These are phyloP conservation scores for Metschnikowia amazonensis DNA, from an alignment of 805 yeast genomes.

Conservation along the genomic window DNA sequence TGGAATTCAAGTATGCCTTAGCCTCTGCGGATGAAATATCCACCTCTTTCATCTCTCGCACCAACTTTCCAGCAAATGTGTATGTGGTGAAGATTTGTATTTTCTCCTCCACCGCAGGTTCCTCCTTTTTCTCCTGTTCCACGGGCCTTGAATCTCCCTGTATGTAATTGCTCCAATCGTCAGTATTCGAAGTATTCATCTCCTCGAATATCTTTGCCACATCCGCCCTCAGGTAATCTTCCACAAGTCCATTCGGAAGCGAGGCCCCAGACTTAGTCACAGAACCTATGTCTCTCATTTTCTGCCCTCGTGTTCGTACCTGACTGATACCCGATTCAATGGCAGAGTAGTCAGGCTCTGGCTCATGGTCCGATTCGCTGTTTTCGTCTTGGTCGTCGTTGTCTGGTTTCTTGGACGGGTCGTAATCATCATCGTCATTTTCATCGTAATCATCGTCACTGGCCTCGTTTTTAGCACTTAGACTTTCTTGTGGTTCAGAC, in stretches of 20 bases:
- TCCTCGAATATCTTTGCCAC: slow-evolving; percentile 31
- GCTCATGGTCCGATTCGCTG: slow-evolving; percentile 20
- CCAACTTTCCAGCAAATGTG: slow-evolving; percentile 83
- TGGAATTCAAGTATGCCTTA: slow-evolving; percentile 65
- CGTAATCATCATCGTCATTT: slow-evolving; percentile 56
- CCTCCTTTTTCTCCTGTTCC: slow-evolving; percentile 1
- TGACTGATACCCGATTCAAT: slow-evolving; percentile 55
- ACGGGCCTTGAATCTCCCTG: slow-evolving; percentile 8
- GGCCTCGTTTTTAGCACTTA: not conserved
- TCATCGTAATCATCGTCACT: slow-evolving; percentile 45
- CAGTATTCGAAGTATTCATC: slow-evolving; percentile 7
- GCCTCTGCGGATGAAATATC: slow-evolving; percentile 81
- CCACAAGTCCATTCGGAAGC: slow-evolving; percentile 11
- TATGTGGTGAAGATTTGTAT: slow-evolving; percentile 73
- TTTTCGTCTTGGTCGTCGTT: slow-evolving; percentile 6
- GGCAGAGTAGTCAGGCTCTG: slow-evolving; percentile 38
- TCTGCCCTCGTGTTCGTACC: slow-evolving; percentile 65
- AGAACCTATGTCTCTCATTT: slow-evolving; percentile 36
- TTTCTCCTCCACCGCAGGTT: slow-evolving; percentile 21
- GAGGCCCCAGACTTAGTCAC: slow-evolving; percentile 1
- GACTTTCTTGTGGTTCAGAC: not conserved
- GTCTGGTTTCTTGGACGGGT: slow-evolving; percentile 35
- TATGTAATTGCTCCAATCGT: slow-evolving; percentile 17
- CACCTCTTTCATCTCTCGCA: slow-evolving; percentile 76
- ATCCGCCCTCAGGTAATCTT: slow-evolving; percentile 24